A percentile compares a stretch with the other conserved stretches of the same genome.
Evolutionary conservation across 768 basidiomycete species (phyloP).

Genomic region (Termitomyces sp.): DNA sequence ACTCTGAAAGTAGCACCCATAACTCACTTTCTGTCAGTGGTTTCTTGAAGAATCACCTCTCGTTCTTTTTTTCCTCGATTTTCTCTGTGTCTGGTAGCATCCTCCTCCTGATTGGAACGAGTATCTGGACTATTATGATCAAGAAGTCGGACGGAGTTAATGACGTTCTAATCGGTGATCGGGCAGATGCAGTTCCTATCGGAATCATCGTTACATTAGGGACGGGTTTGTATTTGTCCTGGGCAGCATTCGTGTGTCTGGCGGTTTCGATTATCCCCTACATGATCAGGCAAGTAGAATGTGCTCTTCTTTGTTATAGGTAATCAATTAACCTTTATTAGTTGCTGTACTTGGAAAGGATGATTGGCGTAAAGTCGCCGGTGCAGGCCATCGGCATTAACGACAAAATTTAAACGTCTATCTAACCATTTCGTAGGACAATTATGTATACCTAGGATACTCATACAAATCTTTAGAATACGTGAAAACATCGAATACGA

Average conservation of each 20-base stretch:
- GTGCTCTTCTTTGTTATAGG: background rate
- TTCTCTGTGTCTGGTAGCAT: conserved; percentile 57
- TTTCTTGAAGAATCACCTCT: conserved; percentile 53
- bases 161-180: conserved; percentile 33
- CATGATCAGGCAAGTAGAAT: conserved; percentile 58
- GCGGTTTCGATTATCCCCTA: conserved; percentile 67
- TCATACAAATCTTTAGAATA: conserved; percentile 1
- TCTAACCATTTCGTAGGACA: conserved; percentile 2
- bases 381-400: conserved; percentile 18
- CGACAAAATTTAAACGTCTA: background rate
- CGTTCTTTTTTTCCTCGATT: conserved; percentile 64
- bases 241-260: conserved; percentile 71
- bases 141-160: conserved; percentile 61
- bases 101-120: conserved; percentile 61
- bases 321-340: conserved; percentile 17
- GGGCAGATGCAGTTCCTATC: conserved; percentile 32
- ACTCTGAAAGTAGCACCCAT: conserved; percentile 3
- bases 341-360: conserved; percentile 80
- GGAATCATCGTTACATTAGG: conserved; percentile 65
- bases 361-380: conserved; percentile 20
- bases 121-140: conserved; percentile 75
- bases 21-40: conserved; percentile 40
- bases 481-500: background rate
- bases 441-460: background rate
- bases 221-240: conserved; percentile 57